Evolutionary conservation across 1,139 yeast species (phyloP).

Genomic region (Pichia inconspicua): DNA sequence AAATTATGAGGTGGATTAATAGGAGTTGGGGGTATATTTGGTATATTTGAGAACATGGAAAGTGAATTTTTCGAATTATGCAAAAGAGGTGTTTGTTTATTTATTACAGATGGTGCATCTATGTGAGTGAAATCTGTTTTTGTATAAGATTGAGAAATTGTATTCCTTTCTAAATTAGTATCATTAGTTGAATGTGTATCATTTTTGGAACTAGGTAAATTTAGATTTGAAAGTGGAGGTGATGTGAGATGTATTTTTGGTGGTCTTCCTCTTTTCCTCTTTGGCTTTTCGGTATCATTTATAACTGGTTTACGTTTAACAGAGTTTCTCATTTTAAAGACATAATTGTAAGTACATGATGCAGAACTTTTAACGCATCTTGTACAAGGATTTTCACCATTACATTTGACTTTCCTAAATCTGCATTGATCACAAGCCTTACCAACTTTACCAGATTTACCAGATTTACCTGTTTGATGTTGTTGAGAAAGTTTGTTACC

Average conservation of each 20-base stretch:
- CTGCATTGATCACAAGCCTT: conserved; percentile 42
- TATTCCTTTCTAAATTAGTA: too few species aligned
- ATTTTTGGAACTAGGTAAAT: not conserved
- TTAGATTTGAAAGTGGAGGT: not conserved
- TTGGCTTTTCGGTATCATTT: conserved; percentile 1
- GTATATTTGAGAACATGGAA: not conserved
- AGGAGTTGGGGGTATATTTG: not conserved
- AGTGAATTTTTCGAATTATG: not conserved
- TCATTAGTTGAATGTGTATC: too few species aligned
- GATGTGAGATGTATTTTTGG: not conserved
- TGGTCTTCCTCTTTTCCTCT: conserved; percentile 11
- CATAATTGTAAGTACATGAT: conserved; percentile 30
- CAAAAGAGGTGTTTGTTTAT: not conserved
- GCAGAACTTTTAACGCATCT: conserved; percentile 30
- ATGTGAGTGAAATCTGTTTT: not conserved
- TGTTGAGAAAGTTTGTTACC: too few species aligned
- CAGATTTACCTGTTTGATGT: not conserved
- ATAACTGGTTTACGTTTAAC: not conserved
- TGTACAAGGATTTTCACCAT: conserved; percentile 13
- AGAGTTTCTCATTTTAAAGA: conserved; percentile 18
- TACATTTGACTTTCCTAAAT: conserved; percentile 17
- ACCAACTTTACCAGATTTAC: conserved; percentile 31
- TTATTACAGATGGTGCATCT: not conserved
- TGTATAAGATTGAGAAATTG: not conserved
- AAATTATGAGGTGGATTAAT: not conserved